These are phyloP conservation scores for Hysterangium stoloniferum DNA, from an alignment of 768 basidiomycete genomes.

Conservation along the genomic window DNA sequence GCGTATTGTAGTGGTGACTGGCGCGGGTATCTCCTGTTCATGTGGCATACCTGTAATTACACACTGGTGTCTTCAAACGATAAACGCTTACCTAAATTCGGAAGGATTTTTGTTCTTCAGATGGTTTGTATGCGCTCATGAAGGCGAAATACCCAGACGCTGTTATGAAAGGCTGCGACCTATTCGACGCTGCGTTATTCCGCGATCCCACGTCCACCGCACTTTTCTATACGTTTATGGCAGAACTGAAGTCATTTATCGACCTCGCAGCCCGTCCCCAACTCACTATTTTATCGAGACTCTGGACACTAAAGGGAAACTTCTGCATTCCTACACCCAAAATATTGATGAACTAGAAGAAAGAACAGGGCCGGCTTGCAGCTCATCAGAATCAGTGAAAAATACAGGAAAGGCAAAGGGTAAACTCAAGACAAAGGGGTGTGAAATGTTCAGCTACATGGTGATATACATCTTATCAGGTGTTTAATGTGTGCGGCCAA, in stretches of 20 bases:
- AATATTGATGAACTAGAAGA: slow-evolving; percentile 96
- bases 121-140: slow-evolving; percentile 86
- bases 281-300: slow-evolving; percentile 87
- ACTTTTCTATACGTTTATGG: slow-evolving; percentile 92
- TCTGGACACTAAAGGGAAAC: slow-evolving; percentile 74
- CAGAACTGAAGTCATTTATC: slow-evolving; percentile 77
- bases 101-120: slow-evolving; percentile 94
- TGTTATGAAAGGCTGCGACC: slow-evolving; percentile 85
- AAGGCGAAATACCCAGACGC: slow-evolving; percentile 78
- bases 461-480: slow-evolving; percentile 85
- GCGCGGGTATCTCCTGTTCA: slow-evolving; percentile 94
- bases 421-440: slow-evolving; percentile 61
- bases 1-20: slow-evolving; percentile 84
- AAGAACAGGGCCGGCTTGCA: slow-evolving; percentile 64
- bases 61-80: too few species aligned
- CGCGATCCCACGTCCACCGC: slow-evolving; percentile 77
- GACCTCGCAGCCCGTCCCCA: slow-evolving; percentile 72
- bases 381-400: slow-evolving; percentile 41
- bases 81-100: slow-evolving; percentile 9
- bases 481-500: slow-evolving; percentile 81
- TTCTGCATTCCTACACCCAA: slow-evolving; percentile 91
- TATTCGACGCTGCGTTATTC: slow-evolving; percentile 92
- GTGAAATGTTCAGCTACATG: slow-evolving; percentile 88
- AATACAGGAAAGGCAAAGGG: slow-evolving; percentile 56
- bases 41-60: slow-evolving; percentile 93